phyloP scores from a whole-genome alignment of 2,329 filamentous ascomycete genomes.

The Penicillium sp. region DNA sequence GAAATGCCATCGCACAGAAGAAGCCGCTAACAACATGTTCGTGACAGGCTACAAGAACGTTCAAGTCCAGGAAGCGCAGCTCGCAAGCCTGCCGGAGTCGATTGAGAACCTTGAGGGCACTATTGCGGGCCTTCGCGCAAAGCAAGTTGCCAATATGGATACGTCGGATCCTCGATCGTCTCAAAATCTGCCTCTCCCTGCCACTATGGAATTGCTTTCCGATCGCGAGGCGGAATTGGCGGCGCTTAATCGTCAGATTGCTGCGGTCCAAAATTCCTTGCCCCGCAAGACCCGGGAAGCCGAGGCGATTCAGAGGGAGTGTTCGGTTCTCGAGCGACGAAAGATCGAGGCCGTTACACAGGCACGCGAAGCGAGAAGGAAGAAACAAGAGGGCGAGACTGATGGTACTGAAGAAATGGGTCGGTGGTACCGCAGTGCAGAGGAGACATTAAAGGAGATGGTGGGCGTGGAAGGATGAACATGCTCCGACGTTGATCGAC shows the following conservation, averaged over 20 bases:
- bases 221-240: constrained; percentile 44
- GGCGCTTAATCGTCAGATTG: constrained; percentile 44
- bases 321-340: constrained; percentile 45
- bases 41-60: constrained; percentile 55
- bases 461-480: constrained; percentile 32
- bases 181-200: constrained; percentile 42
- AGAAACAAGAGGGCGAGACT: constrained; percentile 46
- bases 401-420: constrained; percentile 50
- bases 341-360: constrained; percentile 46
- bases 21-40: not conserved
- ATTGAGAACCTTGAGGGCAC: constrained; percentile 54
- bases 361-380: constrained; percentile 49
- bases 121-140: constrained; percentile 52
- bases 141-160: constrained; percentile 65
- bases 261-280: constrained; percentile 44
- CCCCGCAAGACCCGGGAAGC: constrained; percentile 46
- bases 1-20: not conserved
- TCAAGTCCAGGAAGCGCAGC: constrained; percentile 52
- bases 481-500: not conserved
- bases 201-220: constrained; percentile 41
- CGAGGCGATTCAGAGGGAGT: constrained; percentile 47
- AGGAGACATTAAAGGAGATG: constrained; percentile 43
- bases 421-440: constrained; percentile 46
- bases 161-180: constrained; percentile 45
- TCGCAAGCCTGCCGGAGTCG: constrained; percentile 53